These are phyloP conservation scores for Trichoderma cornu-damae DNA, from an alignment of 2,329 filamentous ascomycete genomes.

Conservation along the genomic window DNA sequence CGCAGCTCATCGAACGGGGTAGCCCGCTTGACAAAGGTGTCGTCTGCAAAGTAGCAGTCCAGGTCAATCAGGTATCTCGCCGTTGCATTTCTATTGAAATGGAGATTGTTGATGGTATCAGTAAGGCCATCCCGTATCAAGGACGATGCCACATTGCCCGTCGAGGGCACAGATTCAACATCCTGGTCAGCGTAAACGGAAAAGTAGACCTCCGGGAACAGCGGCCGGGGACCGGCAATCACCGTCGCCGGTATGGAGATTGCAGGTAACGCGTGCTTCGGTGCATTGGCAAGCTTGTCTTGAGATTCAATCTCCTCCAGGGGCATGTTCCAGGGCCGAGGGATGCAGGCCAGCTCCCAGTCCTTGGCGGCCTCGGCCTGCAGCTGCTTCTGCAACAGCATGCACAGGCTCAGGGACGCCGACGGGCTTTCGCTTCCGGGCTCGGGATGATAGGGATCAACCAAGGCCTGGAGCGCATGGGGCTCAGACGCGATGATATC, in stretches of 20 bases:
- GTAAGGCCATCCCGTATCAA: constrained; percentile 79
- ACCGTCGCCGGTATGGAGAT: constrained; percentile 73
- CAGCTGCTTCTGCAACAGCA: constrained; percentile 79
- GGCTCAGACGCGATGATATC: constrained; percentile 89
- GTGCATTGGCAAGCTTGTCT: constrained; percentile 53
- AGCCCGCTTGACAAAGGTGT: constrained; percentile 88
- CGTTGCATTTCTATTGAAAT: constrained; percentile 84
- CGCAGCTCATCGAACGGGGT: constrained; percentile 87
- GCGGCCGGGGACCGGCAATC: constrained; percentile 63
- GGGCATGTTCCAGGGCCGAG: constrained; percentile 63
- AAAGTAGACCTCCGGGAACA: constrained; percentile 91
- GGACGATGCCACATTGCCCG: constrained; percentile 69
- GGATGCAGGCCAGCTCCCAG: constrained; percentile 68
- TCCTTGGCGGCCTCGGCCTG: constrained; percentile 66
- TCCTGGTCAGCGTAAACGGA: constrained; percentile 88
- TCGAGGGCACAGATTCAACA: constrained; percentile 78
- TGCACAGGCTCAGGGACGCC: constrained; percentile 64
- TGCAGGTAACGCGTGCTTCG: constrained; percentile 72
- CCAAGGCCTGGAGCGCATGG: constrained; percentile 75
- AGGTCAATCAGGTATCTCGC: constrained; percentile 89
- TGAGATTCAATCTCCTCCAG: constrained; percentile 55
- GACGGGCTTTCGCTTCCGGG: constrained; percentile 58
- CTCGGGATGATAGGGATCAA: constrained; percentile 75
- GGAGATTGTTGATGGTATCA: constrained; percentile 89
- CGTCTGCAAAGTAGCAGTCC: constrained; percentile 86